These are phyloP conservation scores for Leersia perrieri DNA, from an alignment of 176 grass and related monocot species.

Conservation along the genomic window DNA sequence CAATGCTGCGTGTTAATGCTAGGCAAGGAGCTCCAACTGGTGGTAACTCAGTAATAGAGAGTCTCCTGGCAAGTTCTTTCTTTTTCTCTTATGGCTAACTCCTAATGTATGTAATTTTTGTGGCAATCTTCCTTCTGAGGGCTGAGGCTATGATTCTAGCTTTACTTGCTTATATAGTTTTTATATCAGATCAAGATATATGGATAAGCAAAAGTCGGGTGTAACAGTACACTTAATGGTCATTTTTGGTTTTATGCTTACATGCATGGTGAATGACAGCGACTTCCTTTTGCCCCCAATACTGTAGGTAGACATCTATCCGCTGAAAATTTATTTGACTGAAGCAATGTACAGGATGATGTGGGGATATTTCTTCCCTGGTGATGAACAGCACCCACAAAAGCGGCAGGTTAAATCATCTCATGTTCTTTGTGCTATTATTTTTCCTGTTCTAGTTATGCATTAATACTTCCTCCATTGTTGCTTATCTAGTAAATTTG, in stretches of 20 bases:
- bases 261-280: constrained; percentile 30
- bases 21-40: constrained; percentile 91
- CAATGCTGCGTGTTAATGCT: constrained; percentile 91
- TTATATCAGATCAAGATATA: background rate
- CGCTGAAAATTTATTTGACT: constrained; percentile 94
- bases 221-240: background rate
- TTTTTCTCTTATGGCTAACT: constrained; percentile 26
- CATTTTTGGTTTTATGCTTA: background rate
- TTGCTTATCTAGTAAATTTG: constrained; percentile 12
- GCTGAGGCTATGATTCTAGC: constrained; percentile 7
- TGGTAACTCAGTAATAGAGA: constrained; percentile 78
- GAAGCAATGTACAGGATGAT: constrained; percentile 98
- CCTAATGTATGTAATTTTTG: constrained; percentile 8
- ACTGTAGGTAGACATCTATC: constrained; percentile 96
- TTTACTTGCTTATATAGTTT: constrained; percentile 16
- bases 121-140: background rate
- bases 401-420: constrained; percentile 75
- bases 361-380: constrained; percentile 96
- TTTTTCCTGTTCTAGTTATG: background rate
- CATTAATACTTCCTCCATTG: constrained; percentile 20
- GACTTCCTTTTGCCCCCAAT: constrained; percentile 24
- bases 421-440: constrained; percentile 19
- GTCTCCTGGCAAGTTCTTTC: constrained; percentile 62
- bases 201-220: constrained; percentile 16
- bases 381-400: constrained; percentile 85